Percentiles rank a stretch among this genome's conserved stretches.
Evolutionary conservation across 441 rosid genomes (phyloP).

Genomic region (Daphne laureola): DNA sequence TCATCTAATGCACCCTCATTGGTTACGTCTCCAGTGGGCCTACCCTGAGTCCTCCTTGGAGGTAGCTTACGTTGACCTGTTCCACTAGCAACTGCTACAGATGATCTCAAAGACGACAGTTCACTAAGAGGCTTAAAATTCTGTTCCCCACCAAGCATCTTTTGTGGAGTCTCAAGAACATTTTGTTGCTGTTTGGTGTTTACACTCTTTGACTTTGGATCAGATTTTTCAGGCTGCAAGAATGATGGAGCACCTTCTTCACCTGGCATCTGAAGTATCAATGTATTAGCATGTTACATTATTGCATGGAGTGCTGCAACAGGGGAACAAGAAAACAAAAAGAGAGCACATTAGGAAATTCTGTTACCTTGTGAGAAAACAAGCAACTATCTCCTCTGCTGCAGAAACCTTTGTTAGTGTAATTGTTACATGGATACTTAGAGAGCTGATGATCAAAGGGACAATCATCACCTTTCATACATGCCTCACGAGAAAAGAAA

Average conservation of each 20-base stretch:
- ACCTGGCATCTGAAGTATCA: conserved; percentile 23
- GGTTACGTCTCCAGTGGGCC: conserved; percentile 20
- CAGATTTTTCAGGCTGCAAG: conserved; percentile 22
- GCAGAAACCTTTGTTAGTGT: conserved; percentile 49
- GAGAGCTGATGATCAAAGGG: conserved; percentile 87
- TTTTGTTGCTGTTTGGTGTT: conserved; percentile 22
- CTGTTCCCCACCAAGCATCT: conserved; percentile 22
- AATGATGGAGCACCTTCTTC: conserved; percentile 25
- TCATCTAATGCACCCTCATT: conserved; percentile 28
- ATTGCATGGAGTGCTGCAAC: background rate
- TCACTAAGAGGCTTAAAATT: conserved; percentile 20
- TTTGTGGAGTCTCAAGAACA: conserved; percentile 19
- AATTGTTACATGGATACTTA: conserved; percentile 70
- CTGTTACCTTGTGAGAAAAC: conserved; percentile 83
- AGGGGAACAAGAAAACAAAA: background rate
- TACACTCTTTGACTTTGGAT: conserved; percentile 17
- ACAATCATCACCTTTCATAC: conserved; percentile 91
- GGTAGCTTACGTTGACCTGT: conserved; percentile 25
- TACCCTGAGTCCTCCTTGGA: conserved; percentile 24
- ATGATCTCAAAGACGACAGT: conserved; percentile 15
- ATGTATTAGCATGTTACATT: conserved; percentile 12
- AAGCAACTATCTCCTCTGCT: conserved; percentile 61
- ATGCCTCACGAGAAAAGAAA: conserved; percentile 73
- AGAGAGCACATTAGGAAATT: conserved; percentile 4
- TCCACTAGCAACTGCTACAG: conserved; percentile 24